phyloP scores from a whole-genome alignment of 2,329 filamentous ascomycete species.

The Chrysoporthe puriensis region DNA sequence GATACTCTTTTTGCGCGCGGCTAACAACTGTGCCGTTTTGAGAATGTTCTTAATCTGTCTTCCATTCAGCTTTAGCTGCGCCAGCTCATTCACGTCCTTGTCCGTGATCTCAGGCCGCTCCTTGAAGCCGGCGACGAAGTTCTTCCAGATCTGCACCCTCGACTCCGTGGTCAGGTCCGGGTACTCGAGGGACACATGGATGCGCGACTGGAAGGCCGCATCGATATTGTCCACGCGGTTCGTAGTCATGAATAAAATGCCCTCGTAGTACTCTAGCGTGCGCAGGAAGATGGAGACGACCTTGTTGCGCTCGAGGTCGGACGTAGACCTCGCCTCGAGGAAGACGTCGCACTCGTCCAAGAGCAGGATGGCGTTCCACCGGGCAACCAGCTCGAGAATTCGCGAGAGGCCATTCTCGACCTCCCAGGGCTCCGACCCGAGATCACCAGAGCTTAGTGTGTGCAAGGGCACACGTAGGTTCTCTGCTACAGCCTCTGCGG shows the following conservation, averaged over 20 bases:
- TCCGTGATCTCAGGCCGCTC: constrained; percentile 36
- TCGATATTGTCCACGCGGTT: constrained; percentile 52
- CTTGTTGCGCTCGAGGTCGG: constrained; percentile 45
- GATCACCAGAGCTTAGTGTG: constrained; percentile 65
- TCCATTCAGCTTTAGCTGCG: constrained; percentile 42
- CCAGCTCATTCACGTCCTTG: constrained; percentile 42
- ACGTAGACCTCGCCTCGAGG: constrained; percentile 36
- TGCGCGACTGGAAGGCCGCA: constrained; percentile 50
- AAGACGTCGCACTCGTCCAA: constrained; percentile 75
- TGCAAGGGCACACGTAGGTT: constrained; percentile 53
- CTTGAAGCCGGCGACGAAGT: constrained; percentile 43
- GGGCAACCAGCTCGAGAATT: constrained; percentile 73
- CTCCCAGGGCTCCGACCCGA: constrained; percentile 66
- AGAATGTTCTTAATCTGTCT: constrained; percentile 44
- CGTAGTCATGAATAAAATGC: constrained; percentile 53
- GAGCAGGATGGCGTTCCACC: constrained; percentile 72
- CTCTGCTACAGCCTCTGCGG: constrained; percentile 55
- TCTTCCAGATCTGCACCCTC: constrained; percentile 43
- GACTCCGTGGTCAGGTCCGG: constrained; percentile 44
- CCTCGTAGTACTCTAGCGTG: constrained; percentile 52
- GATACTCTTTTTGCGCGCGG: constrained; percentile 40
- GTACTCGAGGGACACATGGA: constrained; percentile 54
- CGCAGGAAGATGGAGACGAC: constrained; percentile 46
- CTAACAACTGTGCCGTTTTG: constrained; percentile 40
- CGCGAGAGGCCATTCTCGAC: constrained; percentile 69